A percentile compares a stretch with the other conserved stretches of the same genome.
phyloP scores from a whole-genome alignment of 1,139 yeast species.

The Sugiyamaella sp. region DNA sequence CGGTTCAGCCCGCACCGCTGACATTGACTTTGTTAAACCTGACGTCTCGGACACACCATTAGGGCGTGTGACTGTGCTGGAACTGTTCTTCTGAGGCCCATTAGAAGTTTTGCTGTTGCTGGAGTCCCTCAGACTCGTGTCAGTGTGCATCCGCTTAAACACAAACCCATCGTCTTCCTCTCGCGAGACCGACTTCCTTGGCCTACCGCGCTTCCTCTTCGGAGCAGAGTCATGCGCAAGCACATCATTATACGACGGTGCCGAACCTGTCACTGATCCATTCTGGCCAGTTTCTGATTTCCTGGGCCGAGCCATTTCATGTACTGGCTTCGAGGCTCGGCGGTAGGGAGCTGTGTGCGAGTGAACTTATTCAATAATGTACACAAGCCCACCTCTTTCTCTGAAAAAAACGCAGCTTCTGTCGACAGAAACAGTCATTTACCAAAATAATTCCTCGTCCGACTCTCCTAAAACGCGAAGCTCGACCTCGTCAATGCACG shows the following conservation, averaged over 20 bases:
- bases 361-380: not conserved
- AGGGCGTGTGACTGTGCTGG: not conserved
- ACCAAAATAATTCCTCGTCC: not conserved
- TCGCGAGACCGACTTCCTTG: slow-evolving; percentile 5
- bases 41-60: not conserved
- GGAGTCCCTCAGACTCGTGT: not conserved
- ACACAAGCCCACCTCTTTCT: not conserved
- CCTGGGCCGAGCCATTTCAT: slow-evolving; percentile 16
- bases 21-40: no score
- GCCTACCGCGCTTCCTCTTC: slow-evolving; percentile 7
- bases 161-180: slow-evolving; percentile 33
- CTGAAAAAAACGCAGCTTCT: not conserved
- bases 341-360: not conserved
- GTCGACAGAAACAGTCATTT: not conserved
- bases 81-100: no score
- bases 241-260: not conserved
- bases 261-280: slow-evolving; percentile 2
- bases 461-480: not conserved
- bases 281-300: slow-evolving; percentile 11
- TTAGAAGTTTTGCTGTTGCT: not conserved
- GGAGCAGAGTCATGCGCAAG: not conserved
- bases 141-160: slow-evolving; percentile 22
- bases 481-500: slow-evolving; percentile 4
- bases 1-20: not conserved
- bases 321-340: not conserved